These are phyloP conservation scores for Elasticomyces elasticus DNA, from an alignment of 495 filamentous ascomycete species.

Conservation along the genomic window DNA sequence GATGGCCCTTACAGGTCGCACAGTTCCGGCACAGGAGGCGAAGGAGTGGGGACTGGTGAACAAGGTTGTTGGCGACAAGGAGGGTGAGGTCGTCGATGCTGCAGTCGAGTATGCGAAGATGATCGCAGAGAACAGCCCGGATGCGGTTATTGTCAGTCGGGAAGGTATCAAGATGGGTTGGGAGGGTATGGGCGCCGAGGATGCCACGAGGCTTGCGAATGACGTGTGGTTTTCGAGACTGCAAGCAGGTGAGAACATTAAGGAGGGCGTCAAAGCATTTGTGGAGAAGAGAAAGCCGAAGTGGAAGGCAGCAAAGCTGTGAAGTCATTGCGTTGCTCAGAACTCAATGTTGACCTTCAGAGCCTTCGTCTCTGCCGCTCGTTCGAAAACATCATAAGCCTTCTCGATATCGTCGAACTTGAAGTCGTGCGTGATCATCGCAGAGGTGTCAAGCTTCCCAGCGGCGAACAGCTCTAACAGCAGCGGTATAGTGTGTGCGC, in stretches of 20 bases:
- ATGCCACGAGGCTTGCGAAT: slow-evolving; percentile 48
- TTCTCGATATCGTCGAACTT: slow-evolving; percentile 32
- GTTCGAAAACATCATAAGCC: slow-evolving; percentile 32
- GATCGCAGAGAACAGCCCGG: slow-evolving; percentile 57
- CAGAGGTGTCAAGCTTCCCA: slow-evolving; percentile 29
- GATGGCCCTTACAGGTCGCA: slow-evolving; percentile 55
- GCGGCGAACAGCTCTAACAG: slow-evolving; percentile 36
- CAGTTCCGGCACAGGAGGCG: slow-evolving; percentile 48
- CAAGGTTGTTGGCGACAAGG: slow-evolving; percentile 41
- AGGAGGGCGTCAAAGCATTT: slow-evolving; percentile 69
- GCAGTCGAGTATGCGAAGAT: slow-evolving; percentile 35
- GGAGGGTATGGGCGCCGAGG: slow-evolving; percentile 55
- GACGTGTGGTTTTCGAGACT: slow-evolving; percentile 51
- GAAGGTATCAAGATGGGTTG: slow-evolving; percentile 57
- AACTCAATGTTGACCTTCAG: slow-evolving; percentile 33
- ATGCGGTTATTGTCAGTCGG: slow-evolving; percentile 56
- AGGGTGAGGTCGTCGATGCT: slow-evolving; percentile 29
- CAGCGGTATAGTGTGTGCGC: slow-evolving; percentile 37
- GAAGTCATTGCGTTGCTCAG: background rate
- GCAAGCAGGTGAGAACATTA: slow-evolving; percentile 60
- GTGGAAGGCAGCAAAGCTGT: slow-evolving; percentile 69
- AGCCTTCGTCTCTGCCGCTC: slow-evolving; percentile 29
- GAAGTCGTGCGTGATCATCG: slow-evolving; percentile 38
- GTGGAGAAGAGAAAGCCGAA: slow-evolving; percentile 63
- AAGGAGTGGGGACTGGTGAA: slow-evolving; percentile 60